Base-by-base conservation (phyloP, 345 rosid species). In the Boechera divaricarpa region DNA sequence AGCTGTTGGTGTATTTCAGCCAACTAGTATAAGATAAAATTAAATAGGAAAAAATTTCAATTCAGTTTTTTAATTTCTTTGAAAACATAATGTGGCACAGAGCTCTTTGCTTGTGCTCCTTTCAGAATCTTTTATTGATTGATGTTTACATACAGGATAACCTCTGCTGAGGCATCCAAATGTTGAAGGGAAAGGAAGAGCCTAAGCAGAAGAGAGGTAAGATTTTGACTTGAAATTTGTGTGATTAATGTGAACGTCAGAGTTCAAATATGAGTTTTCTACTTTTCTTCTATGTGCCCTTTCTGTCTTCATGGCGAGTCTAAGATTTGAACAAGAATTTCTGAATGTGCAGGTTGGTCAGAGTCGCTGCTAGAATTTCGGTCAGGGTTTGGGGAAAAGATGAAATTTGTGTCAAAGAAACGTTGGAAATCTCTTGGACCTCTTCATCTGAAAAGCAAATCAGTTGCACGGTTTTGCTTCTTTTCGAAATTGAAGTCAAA, bases 401-500 rank as follows among this genome's bases (percentile, higher is more conserved):
- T 95, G 99, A 86, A 87, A 77, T 48, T 75, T 18, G 85, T 74
- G 78, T 67, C 87, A 5, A 88, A 84, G 78, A 89, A 83, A 69
- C 90, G 86, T 29, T 89, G 93, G 96, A 87, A 84, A 45, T 80
- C 86, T 9, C 45, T 87, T 8, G 81, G 84, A 74, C 88, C 91
- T 29, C 83, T 80, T 41, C 74, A 78, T 79, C 76, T 88, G 35
- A 84, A 83, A 82, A 86, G 82, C 51, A 91, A 89, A 81, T 83
- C 96, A 63, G 85, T 85, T 3, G 82, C 97, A 0, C 75, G 88
- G 41, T 89, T 91, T 75, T 92, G 96, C 82, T 78, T 89, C 77
- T 89, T 92, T 65, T 87, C 93, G 2, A 91, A 88, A 77, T 61
- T 83, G 35, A 92, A 91, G 85, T 82, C 93, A 42, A 53, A 77